These are phyloP conservation scores for Cytospora schulzeri DNA, from an alignment of 2,329 filamentous ascomycete species.

Conservation along the genomic window DNA sequence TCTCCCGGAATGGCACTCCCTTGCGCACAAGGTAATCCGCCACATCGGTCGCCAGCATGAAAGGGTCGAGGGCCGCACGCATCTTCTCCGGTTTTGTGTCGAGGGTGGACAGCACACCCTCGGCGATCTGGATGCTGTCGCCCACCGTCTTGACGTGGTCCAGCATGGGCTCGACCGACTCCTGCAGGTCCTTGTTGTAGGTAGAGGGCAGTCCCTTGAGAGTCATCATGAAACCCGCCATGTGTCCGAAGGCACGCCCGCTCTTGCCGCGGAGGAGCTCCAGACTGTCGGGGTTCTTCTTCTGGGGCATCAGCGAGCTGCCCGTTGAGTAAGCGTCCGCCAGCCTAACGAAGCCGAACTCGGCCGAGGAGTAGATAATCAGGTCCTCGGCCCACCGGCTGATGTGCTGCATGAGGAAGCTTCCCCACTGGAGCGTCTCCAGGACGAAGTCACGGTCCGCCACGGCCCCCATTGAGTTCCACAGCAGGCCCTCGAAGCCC, in stretches of 20 bases:
- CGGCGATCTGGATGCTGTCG: slow-evolving; percentile 75
- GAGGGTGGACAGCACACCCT: slow-evolving; percentile 76
- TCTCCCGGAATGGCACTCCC: slow-evolving; percentile 77
- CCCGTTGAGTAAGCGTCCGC: slow-evolving; percentile 82
- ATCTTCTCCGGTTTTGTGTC: slow-evolving; percentile 73
- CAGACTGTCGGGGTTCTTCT: slow-evolving; percentile 79
- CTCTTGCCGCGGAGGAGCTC: slow-evolving; percentile 66
- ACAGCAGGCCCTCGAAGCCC: slow-evolving; percentile 73
- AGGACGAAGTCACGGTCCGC: slow-evolving; percentile 81
- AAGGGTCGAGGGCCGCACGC: slow-evolving; percentile 54
- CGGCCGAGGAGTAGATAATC: slow-evolving; percentile 76
- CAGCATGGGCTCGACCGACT: slow-evolving; percentile 74
- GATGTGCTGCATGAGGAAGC: slow-evolving; percentile 77
- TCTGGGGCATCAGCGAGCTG: slow-evolving; percentile 77
- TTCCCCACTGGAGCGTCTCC: slow-evolving; percentile 79
- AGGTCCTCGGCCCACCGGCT: slow-evolving; percentile 83
- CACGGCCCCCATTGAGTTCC: slow-evolving; percentile 77
- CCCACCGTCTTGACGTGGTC: slow-evolving; percentile 74
- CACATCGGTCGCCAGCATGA: slow-evolving; percentile 70
- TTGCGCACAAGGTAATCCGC: slow-evolving; percentile 66
- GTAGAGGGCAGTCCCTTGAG: slow-evolving; percentile 80
- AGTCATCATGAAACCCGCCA: slow-evolving; percentile 64
- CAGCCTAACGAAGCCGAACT: slow-evolving; percentile 75
- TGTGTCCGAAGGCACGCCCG: slow-evolving; percentile 46
- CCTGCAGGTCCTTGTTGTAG: slow-evolving; percentile 68